phyloP scores from a whole-genome alignment of 1,139 yeast genomes.

The Hemisphaericaspora xylofermentans region DNA sequence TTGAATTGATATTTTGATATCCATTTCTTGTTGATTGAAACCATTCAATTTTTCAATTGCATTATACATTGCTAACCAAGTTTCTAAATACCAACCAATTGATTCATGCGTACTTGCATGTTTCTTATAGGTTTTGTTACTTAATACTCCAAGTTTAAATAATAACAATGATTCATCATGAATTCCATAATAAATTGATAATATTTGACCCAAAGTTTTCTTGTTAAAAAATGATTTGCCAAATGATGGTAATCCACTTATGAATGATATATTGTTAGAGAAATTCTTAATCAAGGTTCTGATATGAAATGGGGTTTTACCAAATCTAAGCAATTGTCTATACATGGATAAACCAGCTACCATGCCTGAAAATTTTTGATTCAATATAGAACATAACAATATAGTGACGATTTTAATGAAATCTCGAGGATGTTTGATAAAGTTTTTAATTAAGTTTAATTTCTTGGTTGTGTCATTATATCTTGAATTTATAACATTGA shows the following conservation, averaged over 20 bases:
- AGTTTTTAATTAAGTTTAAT: slow-evolving; percentile 35
- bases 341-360: slow-evolving; percentile 55
- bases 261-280: slow-evolving; percentile 7
- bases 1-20: slow-evolving; percentile 37
- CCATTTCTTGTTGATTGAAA: slow-evolving; percentile 45
- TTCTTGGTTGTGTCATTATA: slow-evolving; percentile 37
- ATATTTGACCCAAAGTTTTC: slow-evolving; percentile 45
- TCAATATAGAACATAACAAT: slow-evolving; percentile 30
- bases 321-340: slow-evolving; percentile 70
- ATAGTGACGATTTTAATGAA: slow-evolving; percentile 38
- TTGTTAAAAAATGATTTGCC: slow-evolving; percentile 41
- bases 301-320: slow-evolving; percentile 65
- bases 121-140: slow-evolving; percentile 32
- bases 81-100: slow-evolving; percentile 64
- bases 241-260: slow-evolving; percentile 5
- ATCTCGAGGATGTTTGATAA: slow-evolving; percentile 42
- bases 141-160: slow-evolving; percentile 52
- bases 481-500: slow-evolving; percentile 26
- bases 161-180: slow-evolving; percentile 60
- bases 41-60: slow-evolving; percentile 40
- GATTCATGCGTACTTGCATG: slow-evolving; percentile 53
- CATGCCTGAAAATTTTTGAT: slow-evolving; percentile 37
- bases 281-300: slow-evolving; percentile 28
- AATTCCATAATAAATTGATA: slow-evolving; percentile 59
- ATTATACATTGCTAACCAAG: slow-evolving; percentile 52